phyloP scores from a whole-genome alignment of 345 rosid genomes.

The Eucalyptus sp. region DNA sequence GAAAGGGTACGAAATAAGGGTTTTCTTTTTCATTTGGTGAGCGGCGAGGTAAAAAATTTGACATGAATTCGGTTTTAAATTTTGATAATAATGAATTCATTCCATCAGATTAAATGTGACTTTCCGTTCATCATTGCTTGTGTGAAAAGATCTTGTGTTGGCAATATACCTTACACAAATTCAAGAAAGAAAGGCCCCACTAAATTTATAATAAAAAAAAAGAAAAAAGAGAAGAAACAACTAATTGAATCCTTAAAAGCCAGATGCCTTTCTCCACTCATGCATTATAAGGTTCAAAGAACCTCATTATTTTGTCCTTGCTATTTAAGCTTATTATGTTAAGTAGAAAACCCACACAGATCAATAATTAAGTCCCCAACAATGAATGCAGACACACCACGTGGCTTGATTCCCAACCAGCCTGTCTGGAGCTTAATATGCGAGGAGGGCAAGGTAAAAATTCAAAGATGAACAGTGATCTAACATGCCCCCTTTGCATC shows the following conservation, averaged over 20 bases:
- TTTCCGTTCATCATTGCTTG: background rate
- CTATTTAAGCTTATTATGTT: background rate
- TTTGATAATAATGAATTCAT: background rate
- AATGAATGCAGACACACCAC: conserved; percentile 7
- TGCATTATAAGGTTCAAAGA: background rate
- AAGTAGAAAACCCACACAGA: background rate
- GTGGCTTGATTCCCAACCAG: conserved; percentile 29
- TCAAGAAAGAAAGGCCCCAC: background rate
- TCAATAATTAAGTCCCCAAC: background rate
- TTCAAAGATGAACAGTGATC: background rate
- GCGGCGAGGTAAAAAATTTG: background rate
- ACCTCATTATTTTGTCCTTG: background rate
- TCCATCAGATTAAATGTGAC: background rate
- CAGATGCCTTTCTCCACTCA: background rate
- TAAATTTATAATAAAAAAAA: background rate
- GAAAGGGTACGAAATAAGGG: background rate
- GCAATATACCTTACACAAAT: background rate
- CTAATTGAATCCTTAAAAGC: background rate
- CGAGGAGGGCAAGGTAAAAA: background rate
- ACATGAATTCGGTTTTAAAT: background rate
- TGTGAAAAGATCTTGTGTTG: background rate
- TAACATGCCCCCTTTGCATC: conserved; percentile 10
- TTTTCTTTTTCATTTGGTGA: background rate
- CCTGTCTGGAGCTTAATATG: conserved; percentile 1
- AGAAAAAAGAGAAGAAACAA: background rate